Conservation (phyloP, 2,329 filamentous ascomycete species). For the Claviceps africana region DNA sequence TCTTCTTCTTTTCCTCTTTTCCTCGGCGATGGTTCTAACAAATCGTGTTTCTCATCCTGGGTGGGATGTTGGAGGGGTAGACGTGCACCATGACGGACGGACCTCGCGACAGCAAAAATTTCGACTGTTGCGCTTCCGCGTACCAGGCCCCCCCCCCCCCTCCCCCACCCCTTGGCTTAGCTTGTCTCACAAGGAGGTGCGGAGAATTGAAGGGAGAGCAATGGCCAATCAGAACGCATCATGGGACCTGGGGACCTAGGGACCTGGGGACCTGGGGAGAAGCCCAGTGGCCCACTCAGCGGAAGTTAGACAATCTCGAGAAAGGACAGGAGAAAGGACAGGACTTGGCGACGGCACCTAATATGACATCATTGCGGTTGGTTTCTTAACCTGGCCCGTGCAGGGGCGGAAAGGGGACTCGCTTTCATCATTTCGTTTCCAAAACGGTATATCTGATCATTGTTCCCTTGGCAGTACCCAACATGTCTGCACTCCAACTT, state of each 20-base stretch:
- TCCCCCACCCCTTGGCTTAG: too few relatives aligned
- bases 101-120: constrained; percentile 12
- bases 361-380: constrained; percentile 2
- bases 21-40: neutral
- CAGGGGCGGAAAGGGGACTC: neutral
- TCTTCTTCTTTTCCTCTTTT: constrained; percentile 6
- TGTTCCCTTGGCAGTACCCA: neutral
- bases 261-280: neutral
- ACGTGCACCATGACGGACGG: constrained; percentile 5
- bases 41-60: constrained; percentile 2
- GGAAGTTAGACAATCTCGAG: neutral
- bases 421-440: neutral
- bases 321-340: neutral
- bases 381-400: neutral
- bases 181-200: neutral
- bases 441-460: neutral
- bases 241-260: neutral
- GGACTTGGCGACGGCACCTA: neutral
- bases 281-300: neutral
- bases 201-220: neutral
- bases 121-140: constrained; percentile 2
- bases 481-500: neutral
- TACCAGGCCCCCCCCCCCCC: too few relatives aligned
- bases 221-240: neutral
- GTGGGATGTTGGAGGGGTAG: constrained; percentile 19